Base-by-base conservation (phyloP, 2,329 filamentous ascomycete genomes). In the Xylariaceae sp. region DNA sequence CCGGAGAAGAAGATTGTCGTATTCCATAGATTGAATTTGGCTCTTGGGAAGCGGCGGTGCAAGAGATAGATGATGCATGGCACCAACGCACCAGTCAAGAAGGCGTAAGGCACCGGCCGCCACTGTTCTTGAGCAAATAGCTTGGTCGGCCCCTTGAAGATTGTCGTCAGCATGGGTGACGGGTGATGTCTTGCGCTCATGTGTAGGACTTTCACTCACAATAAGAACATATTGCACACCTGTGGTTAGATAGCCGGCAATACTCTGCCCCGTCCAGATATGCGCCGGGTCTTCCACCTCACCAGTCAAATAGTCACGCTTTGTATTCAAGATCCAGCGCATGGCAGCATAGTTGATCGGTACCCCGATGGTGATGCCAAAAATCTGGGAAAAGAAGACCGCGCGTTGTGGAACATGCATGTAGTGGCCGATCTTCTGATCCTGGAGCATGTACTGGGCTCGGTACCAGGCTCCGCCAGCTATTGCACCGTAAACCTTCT, bases 381-480 rank as follows among this genome's bases (percentile, higher is more conserved):
- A 77, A 3, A 82, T 65, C 51, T 82, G 78, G 2, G 74, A 76
- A 55, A 81, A 78, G 62, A 83, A 81, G 4, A 81, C 71, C 0
- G 72, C 65, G 11, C 73, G 71, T 2, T 78, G 78, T 0, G 78
- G 75, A 0, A 82, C 67, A 39, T 82, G 76, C 71, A 79, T 78
- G 49, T 81, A 82, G 49, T 81, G 77, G 0, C 77, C 78, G n/a
- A 82, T 79, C 52, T 81, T 79, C 54, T 77, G 74, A 51, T 83
- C 79, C 50, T 82, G 77, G 1, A 81, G 63, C 65, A 79, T 78
- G 17, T 71, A 67, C 48, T 77, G 74, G 0, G 74, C 74, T 13
- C 74, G 61, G 43, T 79, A 80, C 78, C 78, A 82, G 2, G 78
- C 76, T 39, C 81, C 76, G 11, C 78, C 78, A 2, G 78, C 76